Evolutionary conservation across 768 basidiomycete species (phyloP), one percentile per base, ranked within the genome.

Genomic region (Boletus reticulatus): DNA sequence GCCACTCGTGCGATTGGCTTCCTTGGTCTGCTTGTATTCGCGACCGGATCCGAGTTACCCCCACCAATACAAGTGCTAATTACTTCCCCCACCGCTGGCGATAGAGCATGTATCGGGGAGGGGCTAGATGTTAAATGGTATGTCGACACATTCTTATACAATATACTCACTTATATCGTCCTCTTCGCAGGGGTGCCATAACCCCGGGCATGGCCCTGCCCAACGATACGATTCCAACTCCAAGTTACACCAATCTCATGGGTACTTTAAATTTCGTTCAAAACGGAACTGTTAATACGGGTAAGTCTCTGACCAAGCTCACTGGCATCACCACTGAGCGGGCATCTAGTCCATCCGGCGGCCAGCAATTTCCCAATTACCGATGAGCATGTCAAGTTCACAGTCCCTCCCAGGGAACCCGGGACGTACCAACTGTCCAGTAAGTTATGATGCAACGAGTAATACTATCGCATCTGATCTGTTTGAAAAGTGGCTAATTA

Each of bases 371-470:
- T 77, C 9, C 8, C 9, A 29, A 8, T 29, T 29, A 6, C 8
- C 27, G 8, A 7, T 7, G 27, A 9, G 27, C 8, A 9, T 7
- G 27, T 29, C 9, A 29, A 9, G 27, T 29, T 29, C 27, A 29
- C 22, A 22, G 22, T 22, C 22, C 22, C 0, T 1, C 8, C 22
- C 22, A 1, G 2, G 8, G 9, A 29, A 9, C 38, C 64, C 20
- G 73, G 69, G 16, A 50, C 67, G 10, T 78, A 78, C 56, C 56
- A 66, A 20, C 13, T 78, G 36, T 67, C 72, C 50, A 59, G 72
- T 68, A 60, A 66, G 66, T 22, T 22, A n/a, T 36, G 9, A 24
- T 41, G 22, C 22, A 22, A 14, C 16, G n/a, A 48, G 13, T 17
- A 43, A 16, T 17, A 19, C 17, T 17, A 36, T 24, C 19, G 13